phyloP scores from a whole-genome alignment of 2,329 filamentous ascomycete species.

The Hirsutella rhossiliensis region DNA sequence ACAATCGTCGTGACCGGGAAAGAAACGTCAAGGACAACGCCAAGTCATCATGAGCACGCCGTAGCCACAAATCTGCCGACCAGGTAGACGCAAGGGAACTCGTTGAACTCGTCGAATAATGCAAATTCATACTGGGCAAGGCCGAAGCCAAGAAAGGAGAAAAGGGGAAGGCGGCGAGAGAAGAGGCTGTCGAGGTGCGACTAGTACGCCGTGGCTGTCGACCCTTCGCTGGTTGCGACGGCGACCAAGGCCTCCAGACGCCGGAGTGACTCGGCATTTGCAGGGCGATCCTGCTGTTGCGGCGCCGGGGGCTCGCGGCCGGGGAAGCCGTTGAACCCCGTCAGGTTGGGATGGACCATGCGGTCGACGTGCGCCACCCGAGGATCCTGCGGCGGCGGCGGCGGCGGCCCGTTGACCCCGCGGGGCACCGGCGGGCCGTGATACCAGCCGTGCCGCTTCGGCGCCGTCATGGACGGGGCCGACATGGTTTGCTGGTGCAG shows the following conservation, averaged over 20 bases:
- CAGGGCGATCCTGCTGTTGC: conserved; percentile 16
- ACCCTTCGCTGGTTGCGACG: conserved; percentile 31
- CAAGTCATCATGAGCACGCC: too few relatives aligned
- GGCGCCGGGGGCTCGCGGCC: conserved; percentile 15
- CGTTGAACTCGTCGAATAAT: too few relatives aligned
- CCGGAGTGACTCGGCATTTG: conserved; percentile 20
- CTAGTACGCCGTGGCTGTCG: conserved; percentile 28
- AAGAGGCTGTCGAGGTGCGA: background rate
- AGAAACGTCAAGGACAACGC: too few relatives aligned
- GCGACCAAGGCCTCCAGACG: conserved; percentile 30
- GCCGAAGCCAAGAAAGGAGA: background rate
- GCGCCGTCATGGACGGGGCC: conserved; percentile 36
- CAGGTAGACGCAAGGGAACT: too few relatives aligned
- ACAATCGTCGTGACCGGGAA: too few relatives aligned
- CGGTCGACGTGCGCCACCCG: conserved; percentile 37
- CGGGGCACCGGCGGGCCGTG: conserved; percentile 36
- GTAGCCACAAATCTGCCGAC: too few relatives aligned
- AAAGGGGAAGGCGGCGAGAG: background rate
- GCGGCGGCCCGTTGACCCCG: conserved; percentile 19
- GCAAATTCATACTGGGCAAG: background rate
- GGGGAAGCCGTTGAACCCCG: conserved; percentile 38
- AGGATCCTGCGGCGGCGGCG: conserved; percentile 14
- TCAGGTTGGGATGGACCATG: conserved; percentile 46
- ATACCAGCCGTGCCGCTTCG: conserved; percentile 63
- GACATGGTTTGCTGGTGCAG: conserved; percentile 48